Evolutionary conservation across 2,329 filamentous ascomycete species (phyloP).

Genomic region (Aspergillus udagawae): DNA sequence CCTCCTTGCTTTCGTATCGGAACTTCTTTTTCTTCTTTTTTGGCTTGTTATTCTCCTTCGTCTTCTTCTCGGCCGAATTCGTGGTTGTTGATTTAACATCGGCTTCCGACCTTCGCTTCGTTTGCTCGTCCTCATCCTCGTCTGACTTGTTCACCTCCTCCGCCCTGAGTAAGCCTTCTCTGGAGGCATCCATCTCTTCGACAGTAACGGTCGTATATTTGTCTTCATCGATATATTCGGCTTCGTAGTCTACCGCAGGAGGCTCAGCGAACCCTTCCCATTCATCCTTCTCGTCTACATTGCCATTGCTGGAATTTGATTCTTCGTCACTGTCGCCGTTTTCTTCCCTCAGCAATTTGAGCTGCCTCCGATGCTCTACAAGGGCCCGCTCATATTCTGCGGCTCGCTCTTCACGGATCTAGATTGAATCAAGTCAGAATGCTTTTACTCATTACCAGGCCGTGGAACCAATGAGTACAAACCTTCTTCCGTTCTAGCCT

Average conservation of each 20-base stretch:
- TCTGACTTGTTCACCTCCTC: slow-evolving; percentile 29
- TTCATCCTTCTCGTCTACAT: slow-evolving; percentile 48
- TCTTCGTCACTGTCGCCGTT: slow-evolving; percentile 17
- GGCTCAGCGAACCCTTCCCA: slow-evolving; percentile 61
- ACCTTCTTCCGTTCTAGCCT: slow-evolving; percentile 73
- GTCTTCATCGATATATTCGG: slow-evolving; percentile 95
- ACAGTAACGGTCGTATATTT: slow-evolving; percentile 93
- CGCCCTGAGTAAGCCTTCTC: slow-evolving; percentile 64
- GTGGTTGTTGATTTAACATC: slow-evolving; percentile 21
- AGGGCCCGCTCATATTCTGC: slow-evolving; percentile 80
- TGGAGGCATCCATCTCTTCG: slow-evolving; percentile 77
- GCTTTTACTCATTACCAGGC: neutral
- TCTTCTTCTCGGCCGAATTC: slow-evolving; percentile 47
- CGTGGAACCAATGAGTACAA: slow-evolving; percentile 19
- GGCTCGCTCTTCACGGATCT: slow-evolving; percentile 82
- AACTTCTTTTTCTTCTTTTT: slow-evolving; percentile 91
- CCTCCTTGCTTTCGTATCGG: slow-evolving; percentile 83
- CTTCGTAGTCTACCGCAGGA: slow-evolving; percentile 69
- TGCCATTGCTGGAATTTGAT: slow-evolving; percentile 24
- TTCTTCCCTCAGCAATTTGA: slow-evolving; percentile 57
- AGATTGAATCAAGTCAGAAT: slow-evolving; percentile 5
- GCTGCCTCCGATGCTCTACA: slow-evolving; percentile 65
- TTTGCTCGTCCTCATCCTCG: slow-evolving; percentile 19
- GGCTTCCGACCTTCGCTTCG: slow-evolving; percentile 31
- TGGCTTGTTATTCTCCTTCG: slow-evolving; percentile 45